Conservation (phyloP, 495 filamentous ascomycete species). For the Talaromyces nanjingensis region DNA sequence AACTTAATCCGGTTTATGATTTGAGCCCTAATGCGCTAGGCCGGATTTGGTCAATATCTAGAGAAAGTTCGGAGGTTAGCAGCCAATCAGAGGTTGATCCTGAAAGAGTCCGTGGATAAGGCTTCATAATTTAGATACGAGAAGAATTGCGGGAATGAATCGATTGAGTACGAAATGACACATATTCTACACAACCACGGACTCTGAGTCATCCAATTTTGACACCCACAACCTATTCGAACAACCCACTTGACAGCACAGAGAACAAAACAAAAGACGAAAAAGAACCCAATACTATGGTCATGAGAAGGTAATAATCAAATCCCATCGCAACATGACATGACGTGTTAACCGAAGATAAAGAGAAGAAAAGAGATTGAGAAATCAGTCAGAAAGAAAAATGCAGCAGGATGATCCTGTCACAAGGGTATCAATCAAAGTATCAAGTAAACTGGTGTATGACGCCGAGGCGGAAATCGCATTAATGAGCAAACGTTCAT, state of each 20-base stretch:
- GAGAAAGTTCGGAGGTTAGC: not conserved
- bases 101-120: not conserved
- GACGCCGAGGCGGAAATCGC: slow-evolving; percentile 22
- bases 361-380: not conserved
- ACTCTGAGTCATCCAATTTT: not conserved
- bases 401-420: slow-evolving; percentile 32
- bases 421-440: slow-evolving; percentile 49
- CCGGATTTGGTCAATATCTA: not conserved
- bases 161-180: not conserved
- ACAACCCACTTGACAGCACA: not conserved
- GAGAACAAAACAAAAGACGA: slow-evolving; percentile 9
- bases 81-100: not conserved
- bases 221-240: not conserved
- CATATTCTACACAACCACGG: not conserved
- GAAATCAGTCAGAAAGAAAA: not conserved
- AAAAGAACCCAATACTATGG: slow-evolving; percentile 10
- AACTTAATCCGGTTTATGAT: not conserved
- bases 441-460: slow-evolving; percentile 22
- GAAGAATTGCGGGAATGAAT: not conserved
- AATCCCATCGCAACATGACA: slow-evolving; percentile 6
- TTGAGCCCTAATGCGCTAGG: not conserved
- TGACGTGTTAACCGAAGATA: not conserved
- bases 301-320: slow-evolving; percentile 1
- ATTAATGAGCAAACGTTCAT: slow-evolving; percentile 15
- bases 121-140: not conserved